Percentiles rank a stretch among this genome's conserved stretches.
phyloP scores from a whole-genome alignment of 2,329 filamentous ascomycete genomes.

The Macrophomina pseudophaseolina region DNA sequence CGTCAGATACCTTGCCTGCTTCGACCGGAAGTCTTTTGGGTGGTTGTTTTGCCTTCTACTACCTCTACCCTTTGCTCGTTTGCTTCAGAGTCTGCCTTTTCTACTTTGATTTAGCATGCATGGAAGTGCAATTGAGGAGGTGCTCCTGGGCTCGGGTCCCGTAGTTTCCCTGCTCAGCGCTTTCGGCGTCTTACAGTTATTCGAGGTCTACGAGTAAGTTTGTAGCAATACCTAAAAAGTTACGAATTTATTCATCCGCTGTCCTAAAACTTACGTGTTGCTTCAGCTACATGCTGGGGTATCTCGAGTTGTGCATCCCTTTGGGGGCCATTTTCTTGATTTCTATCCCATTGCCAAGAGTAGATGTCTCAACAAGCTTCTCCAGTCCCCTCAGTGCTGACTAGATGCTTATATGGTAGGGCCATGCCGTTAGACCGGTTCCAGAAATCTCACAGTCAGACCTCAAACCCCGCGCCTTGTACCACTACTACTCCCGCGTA shows the following conservation, averaged over 20 bases:
- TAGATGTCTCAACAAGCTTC: neutral
- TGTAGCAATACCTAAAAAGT: conserved; percentile 19
- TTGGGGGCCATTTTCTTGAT: no score
- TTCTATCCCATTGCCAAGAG: neutral
- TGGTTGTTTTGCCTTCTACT: neutral
- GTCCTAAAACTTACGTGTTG: no score
- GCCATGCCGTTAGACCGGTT: neutral
- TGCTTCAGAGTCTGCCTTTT: neutral
- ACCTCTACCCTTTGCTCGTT: neutral
- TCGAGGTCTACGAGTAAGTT: neutral
- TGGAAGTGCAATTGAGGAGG: neutral
- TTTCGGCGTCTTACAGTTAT: neutral
- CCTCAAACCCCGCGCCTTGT: neutral
- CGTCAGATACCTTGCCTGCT: neutral
- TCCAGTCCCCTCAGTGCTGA: neutral
- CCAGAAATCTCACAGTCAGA: neutral
- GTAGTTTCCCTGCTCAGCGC: neutral
- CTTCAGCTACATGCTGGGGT: neutral
- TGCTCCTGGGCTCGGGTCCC: neutral
- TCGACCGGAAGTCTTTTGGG: neutral
- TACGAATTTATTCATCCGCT: conserved; percentile 3
- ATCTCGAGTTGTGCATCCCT: no score
- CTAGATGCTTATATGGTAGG: neutral
- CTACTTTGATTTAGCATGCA: conserved; percentile 1
- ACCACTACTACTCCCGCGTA: neutral